These are phyloP conservation scores for Irpex sp. DNA, from an alignment of 1,284 basidiomycete species.

Conservation along the genomic window DNA sequence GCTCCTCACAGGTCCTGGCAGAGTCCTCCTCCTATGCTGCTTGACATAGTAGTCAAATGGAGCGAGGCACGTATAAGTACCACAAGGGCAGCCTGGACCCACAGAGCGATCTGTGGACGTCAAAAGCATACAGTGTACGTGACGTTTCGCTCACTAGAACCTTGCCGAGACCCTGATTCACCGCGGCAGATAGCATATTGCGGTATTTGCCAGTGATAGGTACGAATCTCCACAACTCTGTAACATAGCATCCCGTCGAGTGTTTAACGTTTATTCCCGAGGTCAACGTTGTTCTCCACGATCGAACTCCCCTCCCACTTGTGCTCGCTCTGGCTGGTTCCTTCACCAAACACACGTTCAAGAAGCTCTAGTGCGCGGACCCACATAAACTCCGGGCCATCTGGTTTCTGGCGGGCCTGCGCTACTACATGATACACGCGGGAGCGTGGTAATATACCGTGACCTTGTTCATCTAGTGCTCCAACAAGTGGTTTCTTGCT, in stretches of 20 bases:
- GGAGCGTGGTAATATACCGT: background rate
- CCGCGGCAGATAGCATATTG: background rate
- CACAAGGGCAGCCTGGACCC: background rate
- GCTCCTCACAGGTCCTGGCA: too few species aligned
- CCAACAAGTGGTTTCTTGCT: background rate
- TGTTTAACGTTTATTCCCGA: background rate
- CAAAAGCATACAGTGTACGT: background rate
- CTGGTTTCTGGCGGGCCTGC: background rate
- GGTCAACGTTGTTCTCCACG: background rate
- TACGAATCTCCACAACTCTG: background rate
- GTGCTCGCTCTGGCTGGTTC: background rate
- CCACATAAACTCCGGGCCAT: background rate
- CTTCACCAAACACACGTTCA: background rate
- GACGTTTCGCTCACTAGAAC: background rate
- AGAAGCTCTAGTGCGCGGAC: background rate
- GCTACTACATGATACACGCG: background rate
- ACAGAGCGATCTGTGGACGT: background rate
- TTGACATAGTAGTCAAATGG: background rate
- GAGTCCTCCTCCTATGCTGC: too few species aligned
- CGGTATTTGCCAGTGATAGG: background rate
- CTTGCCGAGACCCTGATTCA: background rate
- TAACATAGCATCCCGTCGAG: background rate
- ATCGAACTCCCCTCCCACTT: background rate
- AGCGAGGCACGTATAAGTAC: background rate
- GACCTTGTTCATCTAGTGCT: background rate